These are phyloP conservation scores for Botrytis deweyae DNA, from an alignment of 2,329 filamentous ascomycete genomes.

Conservation along the genomic window DNA sequence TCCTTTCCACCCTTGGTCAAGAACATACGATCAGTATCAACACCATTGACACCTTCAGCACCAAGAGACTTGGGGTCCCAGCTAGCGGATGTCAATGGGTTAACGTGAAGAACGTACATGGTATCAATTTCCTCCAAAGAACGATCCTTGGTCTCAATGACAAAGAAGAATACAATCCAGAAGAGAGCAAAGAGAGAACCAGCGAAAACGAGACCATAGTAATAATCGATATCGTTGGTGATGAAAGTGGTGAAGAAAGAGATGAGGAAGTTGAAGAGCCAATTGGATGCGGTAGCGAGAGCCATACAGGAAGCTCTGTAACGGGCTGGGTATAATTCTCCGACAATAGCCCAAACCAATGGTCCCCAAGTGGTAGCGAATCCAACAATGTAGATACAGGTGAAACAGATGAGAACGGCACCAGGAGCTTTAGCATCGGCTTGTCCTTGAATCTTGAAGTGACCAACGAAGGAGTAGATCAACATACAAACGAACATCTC, in stretches of 20 bases:
- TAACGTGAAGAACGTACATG: slow-evolving; percentile 63
- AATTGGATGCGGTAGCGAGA: slow-evolving; percentile 61
- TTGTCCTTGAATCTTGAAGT: slow-evolving; percentile 45
- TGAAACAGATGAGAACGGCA: slow-evolving; percentile 64
- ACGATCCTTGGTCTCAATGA: slow-evolving; percentile 71
- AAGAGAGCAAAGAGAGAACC: slow-evolving; percentile 64
- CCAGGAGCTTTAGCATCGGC: slow-evolving; percentile 51
- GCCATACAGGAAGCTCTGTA: slow-evolving; percentile 61
- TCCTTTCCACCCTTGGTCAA: slow-evolving; percentile 26
- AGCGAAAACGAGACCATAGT: slow-evolving; percentile 72
- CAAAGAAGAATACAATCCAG: slow-evolving; percentile 73
- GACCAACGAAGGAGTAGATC: slow-evolving; percentile 53
- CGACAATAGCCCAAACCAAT: slow-evolving; percentile 65
- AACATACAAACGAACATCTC: slow-evolving; percentile 63
- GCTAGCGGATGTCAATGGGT: slow-evolving; percentile 42
- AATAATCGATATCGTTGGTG: slow-evolving; percentile 59
- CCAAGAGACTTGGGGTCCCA: slow-evolving; percentile 33
- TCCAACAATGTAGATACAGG: slow-evolving; percentile 62
- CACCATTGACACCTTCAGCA: slow-evolving; percentile 24
- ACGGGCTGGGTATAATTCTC: slow-evolving; percentile 64
- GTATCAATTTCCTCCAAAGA: slow-evolving; percentile 77
- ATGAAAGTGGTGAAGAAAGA: slow-evolving; percentile 81
- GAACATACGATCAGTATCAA: slow-evolving; percentile 24
- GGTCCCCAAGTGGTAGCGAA: slow-evolving; percentile 71
- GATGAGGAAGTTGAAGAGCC: slow-evolving; percentile 69